Conservation (phyloP, 2,329 filamentous ascomycete genomes). For the Cladophialophora yegresii region DNA sequence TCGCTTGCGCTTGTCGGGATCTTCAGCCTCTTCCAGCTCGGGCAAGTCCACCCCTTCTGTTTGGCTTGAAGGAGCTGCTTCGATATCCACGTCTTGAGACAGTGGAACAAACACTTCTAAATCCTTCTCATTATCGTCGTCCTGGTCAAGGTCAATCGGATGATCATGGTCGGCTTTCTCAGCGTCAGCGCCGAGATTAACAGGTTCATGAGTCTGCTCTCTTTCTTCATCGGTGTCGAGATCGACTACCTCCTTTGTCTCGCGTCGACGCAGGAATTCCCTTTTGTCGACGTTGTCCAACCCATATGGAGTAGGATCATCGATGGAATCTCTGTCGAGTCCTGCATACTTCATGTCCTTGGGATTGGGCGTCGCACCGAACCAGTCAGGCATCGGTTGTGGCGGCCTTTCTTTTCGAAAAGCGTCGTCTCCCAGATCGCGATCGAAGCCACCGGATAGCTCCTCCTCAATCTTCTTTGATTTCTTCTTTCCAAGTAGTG, state of each 20-base stretch:
- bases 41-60: neutral
- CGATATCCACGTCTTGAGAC: conserved; percentile 15
- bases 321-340: conserved; percentile 39
- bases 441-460: conserved; percentile 67
- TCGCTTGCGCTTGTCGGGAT: conserved; percentile 24
- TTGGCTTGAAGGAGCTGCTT: conserved; percentile 16
- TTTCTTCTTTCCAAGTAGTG: conserved; percentile 55
- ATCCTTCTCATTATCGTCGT: conserved; percentile 40
- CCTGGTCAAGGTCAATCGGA: conserved; percentile 35
- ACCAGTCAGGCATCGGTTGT: conserved; percentile 51
- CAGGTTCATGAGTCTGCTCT: conserved; percentile 3
- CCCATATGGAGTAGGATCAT: conserved; percentile 21
- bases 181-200: conserved; percentile 4
- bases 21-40: conserved; percentile 21
- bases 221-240: conserved; percentile 40
- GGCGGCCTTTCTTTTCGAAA: conserved; percentile 39
- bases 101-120: conserved; percentile 2
- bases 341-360: conserved; percentile 35
- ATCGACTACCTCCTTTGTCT: conserved; percentile 45
- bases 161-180: conserved; percentile 22
- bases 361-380: conserved; percentile 42
- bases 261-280: conserved; percentile 37
- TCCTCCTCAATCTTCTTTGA: conserved; percentile 57
- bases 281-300: conserved; percentile 12
- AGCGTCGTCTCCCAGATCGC: conserved; percentile 42